phyloP scores from a whole-genome alignment of 2,329 filamentous ascomycete species.

The Botrytis sinoallii region DNA sequence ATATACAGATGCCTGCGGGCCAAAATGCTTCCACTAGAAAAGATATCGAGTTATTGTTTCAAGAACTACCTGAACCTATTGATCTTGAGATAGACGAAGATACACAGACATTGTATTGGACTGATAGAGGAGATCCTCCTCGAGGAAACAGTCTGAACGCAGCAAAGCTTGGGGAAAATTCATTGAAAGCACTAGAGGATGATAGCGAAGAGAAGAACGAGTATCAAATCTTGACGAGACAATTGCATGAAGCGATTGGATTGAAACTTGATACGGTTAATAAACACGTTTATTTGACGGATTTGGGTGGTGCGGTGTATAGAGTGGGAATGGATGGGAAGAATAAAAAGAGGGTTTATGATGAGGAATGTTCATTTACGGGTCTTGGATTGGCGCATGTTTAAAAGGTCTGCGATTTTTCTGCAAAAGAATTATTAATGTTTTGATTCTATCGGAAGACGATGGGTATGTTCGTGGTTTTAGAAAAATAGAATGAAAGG shows the following conservation, averaged over 20 bases:
- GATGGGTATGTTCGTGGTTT: not conserved
- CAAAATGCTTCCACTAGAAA: constrained; percentile 21
- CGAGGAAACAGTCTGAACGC: constrained; percentile 53
- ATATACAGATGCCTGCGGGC: constrained; percentile 41
- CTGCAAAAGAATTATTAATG: too few relatives aligned
- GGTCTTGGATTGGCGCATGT: constrained; percentile 8
- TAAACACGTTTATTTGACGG: constrained; percentile 41
- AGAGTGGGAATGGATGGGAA: constrained; percentile 37
- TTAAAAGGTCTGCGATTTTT: not conserved
- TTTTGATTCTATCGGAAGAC: not conserved
- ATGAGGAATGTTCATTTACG: constrained; percentile 19
- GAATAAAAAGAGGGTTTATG: constrained; percentile 25
- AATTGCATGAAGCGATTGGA: constrained; percentile 49
- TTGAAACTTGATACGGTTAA: constrained; percentile 42
- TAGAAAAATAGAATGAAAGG: not conserved
- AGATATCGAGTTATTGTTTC: constrained; percentile 33
- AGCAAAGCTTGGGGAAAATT: constrained; percentile 21
- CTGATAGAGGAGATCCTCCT: constrained; percentile 57
- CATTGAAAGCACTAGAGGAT: not conserved
- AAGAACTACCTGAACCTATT: constrained; percentile 53
- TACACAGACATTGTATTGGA: constrained; percentile 53
- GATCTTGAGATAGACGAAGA: constrained; percentile 54
- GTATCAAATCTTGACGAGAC: constrained; percentile 35
- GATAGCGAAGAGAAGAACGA: constrained; percentile 19
- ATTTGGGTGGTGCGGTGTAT: constrained; percentile 43